phyloP scores from a whole-genome alignment of 768 basidiomycete genomes.

The Suillus americanus region DNA sequence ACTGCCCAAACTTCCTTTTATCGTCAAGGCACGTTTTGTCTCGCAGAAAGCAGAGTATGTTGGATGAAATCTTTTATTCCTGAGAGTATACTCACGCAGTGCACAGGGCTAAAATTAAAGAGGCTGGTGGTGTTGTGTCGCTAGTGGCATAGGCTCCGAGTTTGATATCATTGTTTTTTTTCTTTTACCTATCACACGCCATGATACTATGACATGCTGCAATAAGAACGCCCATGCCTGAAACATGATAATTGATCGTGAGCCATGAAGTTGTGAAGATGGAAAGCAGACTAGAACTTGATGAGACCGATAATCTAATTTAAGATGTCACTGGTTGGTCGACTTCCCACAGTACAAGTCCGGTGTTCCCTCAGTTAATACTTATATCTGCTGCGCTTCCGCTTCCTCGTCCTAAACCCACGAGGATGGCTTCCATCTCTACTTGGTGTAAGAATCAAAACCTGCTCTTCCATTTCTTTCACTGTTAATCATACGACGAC shows the following conservation, averaged over 20 bases:
- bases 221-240: slow-evolving; percentile 13
- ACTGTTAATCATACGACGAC: slow-evolving; percentile 8
- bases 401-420: slow-evolving; percentile 6
- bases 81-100: slow-evolving; percentile 24
- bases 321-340: slow-evolving; percentile 1
- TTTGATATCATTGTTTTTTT: slow-evolving; percentile 21
- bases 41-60: slow-evolving; percentile 81
- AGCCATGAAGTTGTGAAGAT: background rate
- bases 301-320: background rate
- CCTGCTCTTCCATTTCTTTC: background rate
- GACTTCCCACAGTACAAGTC: background rate
- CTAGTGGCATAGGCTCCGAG: slow-evolving; percentile 72
- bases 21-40: slow-evolving; percentile 97
- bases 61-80: background rate
- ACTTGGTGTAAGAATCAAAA: slow-evolving; percentile 37
- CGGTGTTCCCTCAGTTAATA: background rate
- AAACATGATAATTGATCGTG: slow-evolving; percentile 3
- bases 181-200: slow-evolving; percentile 13
- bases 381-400: slow-evolving; percentile 4
- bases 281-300: too few species aligned
- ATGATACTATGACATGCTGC: slow-evolving; percentile 14
- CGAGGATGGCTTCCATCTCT: slow-evolving; percentile 32
- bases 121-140: slow-evolving; percentile 91
- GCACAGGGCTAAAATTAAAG: slow-evolving; percentile 78
- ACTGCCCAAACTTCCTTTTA: slow-evolving; percentile 89